phyloP scores from a whole-genome alignment of 176 grass and related monocot species.

The Aegilops sharonensis region DNA sequence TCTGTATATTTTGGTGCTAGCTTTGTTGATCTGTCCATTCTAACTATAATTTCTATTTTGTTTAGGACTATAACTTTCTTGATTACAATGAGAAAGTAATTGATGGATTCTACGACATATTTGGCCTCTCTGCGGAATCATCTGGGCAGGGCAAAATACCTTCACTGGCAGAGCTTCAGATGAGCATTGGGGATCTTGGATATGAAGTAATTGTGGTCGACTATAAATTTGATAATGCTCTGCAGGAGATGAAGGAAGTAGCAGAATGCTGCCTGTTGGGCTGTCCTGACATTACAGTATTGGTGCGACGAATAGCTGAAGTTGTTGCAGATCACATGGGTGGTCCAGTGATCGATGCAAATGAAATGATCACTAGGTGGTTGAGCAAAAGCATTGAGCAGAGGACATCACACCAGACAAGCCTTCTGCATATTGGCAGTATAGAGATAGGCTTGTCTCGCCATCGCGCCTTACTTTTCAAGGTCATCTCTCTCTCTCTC shows the following conservation, averaged over 20 bases:
- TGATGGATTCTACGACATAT: conserved; percentile 95
- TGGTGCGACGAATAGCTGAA: conserved; percentile 83
- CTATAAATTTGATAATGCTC: conserved; percentile 60
- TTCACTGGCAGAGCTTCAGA: conserved; percentile 75
- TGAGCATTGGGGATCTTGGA: conserved; percentile 74
- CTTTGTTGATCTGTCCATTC: conserved; percentile 7
- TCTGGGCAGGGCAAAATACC: conserved; percentile 56
- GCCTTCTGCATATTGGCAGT: conserved; percentile 77
- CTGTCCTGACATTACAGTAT: conserved; percentile 55
- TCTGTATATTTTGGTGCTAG: neutral
- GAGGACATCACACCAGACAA: conserved; percentile 76
- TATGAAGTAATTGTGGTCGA: conserved; percentile 92
- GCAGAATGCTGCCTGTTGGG: conserved; percentile 74
- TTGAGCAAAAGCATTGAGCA: conserved; percentile 82
- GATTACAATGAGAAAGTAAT: conserved; percentile 89
- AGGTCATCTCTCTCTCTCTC: conserved; percentile 41
- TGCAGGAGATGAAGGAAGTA: conserved; percentile 78
- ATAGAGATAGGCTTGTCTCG: conserved; percentile 84
- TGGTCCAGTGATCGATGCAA: conserved; percentile 87
- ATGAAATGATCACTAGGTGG: conserved; percentile 74
- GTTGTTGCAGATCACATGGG: conserved; percentile 81
- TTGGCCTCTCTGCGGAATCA: conserved; percentile 41
- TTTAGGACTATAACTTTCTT: conserved; percentile 83
- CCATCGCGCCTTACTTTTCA: conserved; percentile 90
- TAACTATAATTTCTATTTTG: neutral